These are phyloP conservation scores for Debaryomycetaceae sp. DNA, from an alignment of 1,139 yeast species.

Conservation along the genomic window DNA sequence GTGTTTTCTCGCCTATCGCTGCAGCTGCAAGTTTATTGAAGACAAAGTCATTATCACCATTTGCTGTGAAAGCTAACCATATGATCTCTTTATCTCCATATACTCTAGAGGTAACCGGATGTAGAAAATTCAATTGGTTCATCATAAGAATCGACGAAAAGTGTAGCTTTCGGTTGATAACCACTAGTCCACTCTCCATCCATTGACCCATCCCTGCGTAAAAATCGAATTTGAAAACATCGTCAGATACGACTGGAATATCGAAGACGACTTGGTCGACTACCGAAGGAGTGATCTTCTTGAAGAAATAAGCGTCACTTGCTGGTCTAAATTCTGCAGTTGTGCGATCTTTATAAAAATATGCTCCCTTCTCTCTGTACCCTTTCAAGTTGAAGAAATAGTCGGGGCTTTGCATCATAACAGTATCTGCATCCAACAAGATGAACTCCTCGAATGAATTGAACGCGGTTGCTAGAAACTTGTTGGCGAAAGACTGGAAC, in stretches of 20 bases:
- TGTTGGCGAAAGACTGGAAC: slow-evolving; percentile 25
- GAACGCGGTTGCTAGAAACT: slow-evolving; percentile 31
- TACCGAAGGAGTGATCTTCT: slow-evolving; percentile 26
- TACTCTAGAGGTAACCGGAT: slow-evolving; percentile 20
- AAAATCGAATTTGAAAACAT: slow-evolving; percentile 19
- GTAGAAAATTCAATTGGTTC: slow-evolving; percentile 25
- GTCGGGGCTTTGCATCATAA: slow-evolving; percentile 25
- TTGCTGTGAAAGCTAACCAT: slow-evolving; percentile 30
- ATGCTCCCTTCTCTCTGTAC: slow-evolving; percentile 26
- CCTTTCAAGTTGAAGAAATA: slow-evolving; percentile 25
- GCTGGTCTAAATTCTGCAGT: slow-evolving; percentile 24
- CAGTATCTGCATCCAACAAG: slow-evolving; percentile 35
- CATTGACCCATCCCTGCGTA: slow-evolving; percentile 29
- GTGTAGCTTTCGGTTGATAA: slow-evolving; percentile 26
- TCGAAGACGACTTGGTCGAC: slow-evolving; percentile 28
- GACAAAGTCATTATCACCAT: slow-evolving; percentile 31
- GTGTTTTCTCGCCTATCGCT: slow-evolving; percentile 27
- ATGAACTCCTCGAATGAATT: slow-evolving; percentile 34
- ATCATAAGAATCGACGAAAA: slow-evolving; percentile 26
- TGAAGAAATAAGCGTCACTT: slow-evolving; percentile 22
- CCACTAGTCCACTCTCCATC: slow-evolving; percentile 16
- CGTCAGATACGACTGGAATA: slow-evolving; percentile 24
- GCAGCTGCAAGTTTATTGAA: slow-evolving; percentile 28
- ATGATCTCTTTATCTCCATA: slow-evolving; percentile 36
- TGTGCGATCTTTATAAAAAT: slow-evolving; percentile 29